Evolutionary conservation across 78 protist genomes (phyloP).

Genomic region (Cyanophora paradoxa): DNA sequence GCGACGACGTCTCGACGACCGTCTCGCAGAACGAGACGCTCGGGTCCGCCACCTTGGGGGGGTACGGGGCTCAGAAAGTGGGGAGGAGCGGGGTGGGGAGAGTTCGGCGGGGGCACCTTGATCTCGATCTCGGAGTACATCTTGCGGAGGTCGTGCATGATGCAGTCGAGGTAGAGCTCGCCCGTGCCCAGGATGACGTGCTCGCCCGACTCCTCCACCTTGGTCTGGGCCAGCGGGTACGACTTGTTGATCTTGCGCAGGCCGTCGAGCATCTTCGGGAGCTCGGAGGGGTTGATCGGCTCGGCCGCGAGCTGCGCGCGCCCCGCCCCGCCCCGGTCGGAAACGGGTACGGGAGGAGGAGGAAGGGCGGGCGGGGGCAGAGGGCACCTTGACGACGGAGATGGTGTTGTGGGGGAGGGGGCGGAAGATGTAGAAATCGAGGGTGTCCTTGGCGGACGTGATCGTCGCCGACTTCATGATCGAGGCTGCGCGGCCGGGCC

Average conservation of each 20-base stretch:
- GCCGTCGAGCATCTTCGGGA: slow-evolving; percentile 95
- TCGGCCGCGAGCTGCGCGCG: slow-evolving; percentile 91
- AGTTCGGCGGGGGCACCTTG: slow-evolving; percentile 56
- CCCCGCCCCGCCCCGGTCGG: too few species aligned
- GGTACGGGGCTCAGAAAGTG: not conserved
- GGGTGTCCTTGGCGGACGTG: not conserved
- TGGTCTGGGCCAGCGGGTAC: slow-evolving; percentile 76
- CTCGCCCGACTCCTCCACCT: slow-evolving; percentile 96
- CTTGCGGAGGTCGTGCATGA: slow-evolving; percentile 80
- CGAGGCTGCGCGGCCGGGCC: too few species aligned
- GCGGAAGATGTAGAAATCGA: slow-evolving; percentile 27
- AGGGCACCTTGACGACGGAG: slow-evolving; percentile 79
- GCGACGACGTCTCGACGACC: slow-evolving; percentile 82
- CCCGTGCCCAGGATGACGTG: slow-evolving; percentile 94
- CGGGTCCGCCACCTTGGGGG: slow-evolving; percentile 94
- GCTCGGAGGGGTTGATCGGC: slow-evolving; percentile 70
- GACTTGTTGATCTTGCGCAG: slow-evolving; percentile 82
- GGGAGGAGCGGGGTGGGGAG: not conserved
- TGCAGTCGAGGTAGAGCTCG: slow-evolving; percentile 93
- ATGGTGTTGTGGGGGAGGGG: slow-evolving; percentile 35
- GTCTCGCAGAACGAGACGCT: slow-evolving; percentile 88
- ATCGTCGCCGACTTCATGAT: slow-evolving; percentile 47
- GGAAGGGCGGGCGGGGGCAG: too few species aligned
- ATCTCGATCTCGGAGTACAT: slow-evolving; percentile 72
- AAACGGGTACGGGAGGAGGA: too few species aligned